Evolutionary conservation across 352 stramenopile species (phyloP), one percentile per base, ranked within the genome.

Genomic region (Pythium phragmiticola): DNA sequence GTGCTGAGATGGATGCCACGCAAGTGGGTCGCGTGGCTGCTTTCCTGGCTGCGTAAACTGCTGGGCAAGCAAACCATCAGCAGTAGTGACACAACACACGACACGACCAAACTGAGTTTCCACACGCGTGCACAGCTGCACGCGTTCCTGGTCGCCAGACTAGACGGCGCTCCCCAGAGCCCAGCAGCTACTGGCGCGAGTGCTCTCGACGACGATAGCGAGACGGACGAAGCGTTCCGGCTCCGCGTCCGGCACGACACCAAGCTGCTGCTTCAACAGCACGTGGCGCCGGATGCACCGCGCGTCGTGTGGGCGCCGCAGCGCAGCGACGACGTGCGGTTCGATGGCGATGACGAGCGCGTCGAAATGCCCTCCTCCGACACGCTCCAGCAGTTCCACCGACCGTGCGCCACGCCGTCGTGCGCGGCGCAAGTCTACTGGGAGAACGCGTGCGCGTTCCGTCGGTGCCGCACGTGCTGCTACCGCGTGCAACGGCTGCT

Each of bases 261-360:
- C 23, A 91, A 91, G 51, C 33, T 88, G 42, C 52, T 57, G 12
- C 69, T 91, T 17, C 60, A 78, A 8, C 63, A 74, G 6, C 73
- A 88, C 58, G 51, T 88, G 7, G 48, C 80, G 19, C 64, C 72
- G 21, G 75, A 83, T 54, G 75, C 57, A 1, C 63, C 74, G 23
- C 58, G 69, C 3, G 69, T 84, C 23, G 74, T 89, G 41, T 91
- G 82, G 82, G 80, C 82, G 8, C 75, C 82, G 12, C 82, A 86
- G 19, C 66, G 73, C 46, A 51, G 43, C 17, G 49, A 75, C 17
- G 60, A 69, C 14, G 37, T 65, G 3, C 53, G 36, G 11, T 7
- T 69, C 16, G 41, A 59, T 3, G 16, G 17, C 3, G 45, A 43
- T 14, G 28, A 60, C 16, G 42, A 62, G 19, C n/a, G 8, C 46